Base-by-base conservation (phyloP, 2,329 filamentous ascomycete species). In the Fusarium vanettenii region DNA sequence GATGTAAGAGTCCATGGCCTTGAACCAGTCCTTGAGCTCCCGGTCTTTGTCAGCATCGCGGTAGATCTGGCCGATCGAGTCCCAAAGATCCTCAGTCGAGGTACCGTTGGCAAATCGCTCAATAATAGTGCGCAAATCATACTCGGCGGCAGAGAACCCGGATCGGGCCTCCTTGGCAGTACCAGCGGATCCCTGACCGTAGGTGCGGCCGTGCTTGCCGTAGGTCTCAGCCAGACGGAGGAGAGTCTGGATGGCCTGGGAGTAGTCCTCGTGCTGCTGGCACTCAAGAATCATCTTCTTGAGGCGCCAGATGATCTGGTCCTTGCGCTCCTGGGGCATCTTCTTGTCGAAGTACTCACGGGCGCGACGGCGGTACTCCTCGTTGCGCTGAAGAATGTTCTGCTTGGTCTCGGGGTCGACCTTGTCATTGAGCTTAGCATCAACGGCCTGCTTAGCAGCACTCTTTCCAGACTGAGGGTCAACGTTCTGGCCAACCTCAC, bases 211-310 rank as follows among this genome's bases (percentile, higher is more conserved):
- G 79, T 98, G 95, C 57, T 91, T 89, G 70, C 91, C 91, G 79
- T 99, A 99, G 76, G 92, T 90, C 85, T 98, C 95, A 8, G 95
- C 95, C 59, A 99, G 87, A 48, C 90, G 87, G 33, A 99, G 89
- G 7, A 99, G 87, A 4, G 96, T 97, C 79, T 95, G 91, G 73
- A 99, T 92, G n/a, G 97, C 97, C 83, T 93, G 90, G 77, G 95
- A 92, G 84, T 98, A 99, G 79, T 99, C 96, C 68, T 94, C 91
- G 81, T 98, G 97, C 66, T 96, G 94, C 85, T 99, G 97, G 79
- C 97, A 95, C 85, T 99, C 97, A 55, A 98, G 92, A 43, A 99
- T 87, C 93, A 98, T 97, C 91, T 98, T 98, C 91, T 91, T 99
- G 76, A 99, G 85, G 41, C 97, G 94, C 90, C 92, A 98, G 79